phyloP scores from a whole-genome alignment of 768 basidiomycete species.

The Psilocybe subaeruginosa region DNA sequence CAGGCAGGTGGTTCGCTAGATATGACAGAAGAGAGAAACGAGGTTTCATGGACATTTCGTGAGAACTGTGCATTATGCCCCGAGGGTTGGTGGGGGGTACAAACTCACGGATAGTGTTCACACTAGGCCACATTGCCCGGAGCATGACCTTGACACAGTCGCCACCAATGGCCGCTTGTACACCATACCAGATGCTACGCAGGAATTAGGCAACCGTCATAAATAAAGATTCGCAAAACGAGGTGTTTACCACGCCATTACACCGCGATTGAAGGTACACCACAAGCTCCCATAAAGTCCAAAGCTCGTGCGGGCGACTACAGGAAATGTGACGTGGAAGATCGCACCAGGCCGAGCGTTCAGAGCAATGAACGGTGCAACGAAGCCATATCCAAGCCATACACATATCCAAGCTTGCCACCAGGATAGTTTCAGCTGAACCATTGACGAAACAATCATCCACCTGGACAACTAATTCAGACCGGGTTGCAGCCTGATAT shows the following conservation, averaged over 20 bases:
- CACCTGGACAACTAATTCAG: conserved; percentile 42
- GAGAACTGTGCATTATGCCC: conserved; percentile 10
- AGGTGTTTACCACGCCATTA: conserved; percentile 64
- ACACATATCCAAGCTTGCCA: conserved; percentile 88
- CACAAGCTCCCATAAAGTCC: conserved; percentile 79
- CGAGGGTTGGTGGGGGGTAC: neutral
- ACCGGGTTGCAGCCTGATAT: neutral
- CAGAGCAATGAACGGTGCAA: conserved; percentile 72
- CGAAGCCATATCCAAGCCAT: conserved; percentile 62
- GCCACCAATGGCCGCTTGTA: conserved; percentile 84
- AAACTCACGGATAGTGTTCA: conserved; percentile 63
- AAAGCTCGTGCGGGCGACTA: conserved; percentile 75
- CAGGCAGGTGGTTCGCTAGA: conserved; percentile 72
- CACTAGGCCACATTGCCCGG: conserved; percentile 75
- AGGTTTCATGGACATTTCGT: conserved; percentile 16
- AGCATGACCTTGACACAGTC: conserved; percentile 76
- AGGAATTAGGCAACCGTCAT: conserved; percentile 3
- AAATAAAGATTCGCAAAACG: neutral
- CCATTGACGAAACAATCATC: conserved; percentile 81
- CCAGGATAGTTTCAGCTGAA: conserved; percentile 73
- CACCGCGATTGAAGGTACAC: conserved; percentile 78
- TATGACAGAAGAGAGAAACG: conserved; percentile 1
- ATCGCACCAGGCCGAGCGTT: conserved; percentile 81
- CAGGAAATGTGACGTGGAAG: conserved; percentile 78
- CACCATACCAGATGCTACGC: conserved; percentile 73